Evolutionary conservation across 768 basidiomycete species (phyloP).

Genomic region (Mycena kentingensis): DNA sequence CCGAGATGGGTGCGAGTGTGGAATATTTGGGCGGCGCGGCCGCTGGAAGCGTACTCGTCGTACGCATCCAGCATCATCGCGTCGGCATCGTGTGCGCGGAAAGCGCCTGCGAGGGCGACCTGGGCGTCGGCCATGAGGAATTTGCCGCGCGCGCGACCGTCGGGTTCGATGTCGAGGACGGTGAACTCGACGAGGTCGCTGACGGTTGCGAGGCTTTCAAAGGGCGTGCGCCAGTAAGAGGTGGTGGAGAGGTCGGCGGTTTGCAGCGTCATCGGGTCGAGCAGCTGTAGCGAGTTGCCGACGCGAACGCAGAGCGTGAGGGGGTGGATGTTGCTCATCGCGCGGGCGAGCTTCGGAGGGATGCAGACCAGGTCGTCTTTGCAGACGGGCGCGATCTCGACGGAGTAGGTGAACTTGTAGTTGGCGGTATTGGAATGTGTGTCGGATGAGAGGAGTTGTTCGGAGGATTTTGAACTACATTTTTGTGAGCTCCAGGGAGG

Average conservation of each 20-base stretch:
- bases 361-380: slow-evolving; percentile 97
- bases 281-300: slow-evolving; percentile 86
- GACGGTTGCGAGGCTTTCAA: slow-evolving; percentile 78
- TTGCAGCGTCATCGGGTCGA: slow-evolving; percentile 88
- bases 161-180: slow-evolving; percentile 90
- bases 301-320: slow-evolving; percentile 88
- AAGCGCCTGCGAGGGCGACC: slow-evolving; percentile 82
- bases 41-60: slow-evolving; percentile 45
- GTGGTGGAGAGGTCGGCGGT: slow-evolving; percentile 75
- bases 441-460: slow-evolving; percentile 91
- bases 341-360: slow-evolving; percentile 77
- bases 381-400: slow-evolving; percentile 96
- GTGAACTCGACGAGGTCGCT: slow-evolving; percentile 93
- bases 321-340: slow-evolving; percentile 85
- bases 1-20: slow-evolving; percentile 98
- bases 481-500: neutral
- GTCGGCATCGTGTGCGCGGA: slow-evolving; percentile 43
- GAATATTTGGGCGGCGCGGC: slow-evolving; percentile 71
- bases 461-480: slow-evolving; percentile 83
- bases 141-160: slow-evolving; percentile 67
- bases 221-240: slow-evolving; percentile 91
- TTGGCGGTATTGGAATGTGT: slow-evolving; percentile 91
- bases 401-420: slow-evolving; percentile 97
- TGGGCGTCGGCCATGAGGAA: slow-evolving; percentile 82
- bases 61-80: slow-evolving; percentile 67